phyloP scores from a whole-genome alignment of 257 asterid genomes.

The Nicotiana knightiana region DNA sequence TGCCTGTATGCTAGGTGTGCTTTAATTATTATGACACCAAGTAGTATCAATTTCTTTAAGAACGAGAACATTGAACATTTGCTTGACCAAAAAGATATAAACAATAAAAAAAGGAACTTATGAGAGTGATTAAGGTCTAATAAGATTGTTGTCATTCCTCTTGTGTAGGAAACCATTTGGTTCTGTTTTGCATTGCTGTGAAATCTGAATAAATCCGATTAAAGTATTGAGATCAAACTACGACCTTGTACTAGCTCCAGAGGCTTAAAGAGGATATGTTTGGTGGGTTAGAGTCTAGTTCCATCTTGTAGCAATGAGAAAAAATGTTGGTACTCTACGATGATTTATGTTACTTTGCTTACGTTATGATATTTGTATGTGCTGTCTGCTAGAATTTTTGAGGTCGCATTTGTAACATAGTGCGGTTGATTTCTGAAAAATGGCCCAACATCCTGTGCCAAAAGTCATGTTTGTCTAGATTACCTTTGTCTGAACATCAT shows the following conservation, averaged over 20 bases:
- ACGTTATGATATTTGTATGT: background rate
- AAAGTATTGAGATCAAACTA: background rate
- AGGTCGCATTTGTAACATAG: background rate
- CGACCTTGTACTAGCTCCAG: background rate
- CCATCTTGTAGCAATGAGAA: background rate
- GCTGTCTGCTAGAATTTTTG: background rate
- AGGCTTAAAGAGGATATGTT: background rate
- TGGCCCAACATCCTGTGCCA: background rate
- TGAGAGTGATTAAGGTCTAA: background rate
- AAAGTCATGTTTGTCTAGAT: background rate
- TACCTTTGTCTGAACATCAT: background rate
- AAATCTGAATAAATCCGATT: background rate
- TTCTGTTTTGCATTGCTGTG: constrained; percentile 4
- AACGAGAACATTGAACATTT: background rate
- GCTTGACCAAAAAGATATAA: background rate
- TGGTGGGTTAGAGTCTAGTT: background rate
- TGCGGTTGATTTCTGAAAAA: background rate
- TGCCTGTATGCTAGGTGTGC: background rate
- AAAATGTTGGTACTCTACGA: background rate
- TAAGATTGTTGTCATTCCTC: background rate
- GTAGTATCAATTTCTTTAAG: background rate
- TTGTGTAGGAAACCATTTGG: background rate
- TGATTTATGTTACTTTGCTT: background rate
- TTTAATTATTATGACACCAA: background rate
- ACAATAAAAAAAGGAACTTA: background rate